Base-by-base conservation (phyloP, 306 rosid species). In the Styphnolobium japonicum region DNA sequence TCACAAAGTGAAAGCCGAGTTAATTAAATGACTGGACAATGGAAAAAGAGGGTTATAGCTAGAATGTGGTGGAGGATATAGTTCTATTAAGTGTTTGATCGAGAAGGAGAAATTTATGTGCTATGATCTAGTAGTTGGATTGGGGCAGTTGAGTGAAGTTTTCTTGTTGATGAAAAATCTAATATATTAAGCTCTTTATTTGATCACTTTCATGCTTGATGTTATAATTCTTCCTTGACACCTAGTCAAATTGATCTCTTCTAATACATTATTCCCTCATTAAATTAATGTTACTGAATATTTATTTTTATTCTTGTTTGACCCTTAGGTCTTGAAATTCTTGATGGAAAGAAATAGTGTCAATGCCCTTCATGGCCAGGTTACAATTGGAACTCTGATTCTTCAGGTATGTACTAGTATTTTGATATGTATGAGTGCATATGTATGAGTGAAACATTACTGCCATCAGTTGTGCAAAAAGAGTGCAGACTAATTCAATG, bases 321-420 rank as follows among this genome's bases (percentile, higher is more conserved):
- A 48, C 27, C 65, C 65, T 21, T 63, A 95, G 99, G 99, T 95
- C 73, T 85, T 95, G 87, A 95, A 95, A 69, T 95, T 90, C 82
- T 85, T 95, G 82, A 93, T 95, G 99, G 99, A 95, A 81, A 89
- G 84, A 85, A 93, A 90, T 78, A 88, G 89, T 7, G 81, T 84
- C 81, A 89, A 85, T 85, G 89, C 92, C 55, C 98, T 95, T 85
- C 94, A 93, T 71, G 99, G 99, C 71, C 99, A 95, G 75, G 99
- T 95, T 78, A 91, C 92, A 27, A 86, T 95, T 49, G 99, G 99
- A 76, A 90, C 97, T 62, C 91, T 95, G 78, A 91, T 95, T 66
- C 86, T 95, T 75, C 99, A 95, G 94, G 99, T 93, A 52, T 75
- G 56, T 58, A 18, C 65, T 56, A 7, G 49, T 71, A 15, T 70